Base-by-base conservation (phyloP, 192 early-diverging fungal genomes). In the Coemansia sp. region DNA sequence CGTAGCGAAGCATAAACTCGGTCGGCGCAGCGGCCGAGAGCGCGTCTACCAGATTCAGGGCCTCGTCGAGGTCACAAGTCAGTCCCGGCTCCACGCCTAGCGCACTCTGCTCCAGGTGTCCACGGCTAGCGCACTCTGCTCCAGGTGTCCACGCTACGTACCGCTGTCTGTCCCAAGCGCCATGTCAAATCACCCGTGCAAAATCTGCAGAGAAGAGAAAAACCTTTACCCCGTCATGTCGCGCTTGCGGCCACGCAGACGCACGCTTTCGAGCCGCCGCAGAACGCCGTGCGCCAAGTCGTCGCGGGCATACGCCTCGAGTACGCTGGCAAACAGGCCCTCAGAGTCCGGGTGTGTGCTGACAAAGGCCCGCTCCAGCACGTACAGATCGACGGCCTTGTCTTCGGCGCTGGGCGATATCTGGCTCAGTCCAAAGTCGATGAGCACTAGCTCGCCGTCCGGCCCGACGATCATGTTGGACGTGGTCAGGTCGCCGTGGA, bases 321-420 rank as follows among this genome's bases (percentile, higher is more conserved):
- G 61, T 11, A 96, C 87, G 5, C 52, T 44, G 3, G 78, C 75
- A 76, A 96, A 89, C 83, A 91, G 60, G 41, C 51, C 39, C 50
- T 90, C 84, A 12, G 88, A 82, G 23, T 88, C 79, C 8, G 91
- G 91, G 72, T 99, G 96, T 5, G 94, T 97, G 64, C 91, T 94
- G 6, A 78, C 55, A 50, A 99, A 85, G 2, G 94, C 88, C 16
- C 90, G 71, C 62, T 99, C 94, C 16, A 99, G 80, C n/a, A 99
- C 96, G 75, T 99, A 99, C 34, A 99, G 78, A 76, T 99, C 96
- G 1, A 99, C 96, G 4, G 90, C 96, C 65, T 96, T 96, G 70
- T 99, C 96, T 59, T 99, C 96, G 13, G 77, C 64, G 57, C 94
- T 71, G 18, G 65, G 54, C 21, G 92, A 92, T 28, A 85, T 78